Base-by-base conservation (phyloP, 2,329 filamentous ascomycete species). In the Basipetospora chlamydospora region DNA sequence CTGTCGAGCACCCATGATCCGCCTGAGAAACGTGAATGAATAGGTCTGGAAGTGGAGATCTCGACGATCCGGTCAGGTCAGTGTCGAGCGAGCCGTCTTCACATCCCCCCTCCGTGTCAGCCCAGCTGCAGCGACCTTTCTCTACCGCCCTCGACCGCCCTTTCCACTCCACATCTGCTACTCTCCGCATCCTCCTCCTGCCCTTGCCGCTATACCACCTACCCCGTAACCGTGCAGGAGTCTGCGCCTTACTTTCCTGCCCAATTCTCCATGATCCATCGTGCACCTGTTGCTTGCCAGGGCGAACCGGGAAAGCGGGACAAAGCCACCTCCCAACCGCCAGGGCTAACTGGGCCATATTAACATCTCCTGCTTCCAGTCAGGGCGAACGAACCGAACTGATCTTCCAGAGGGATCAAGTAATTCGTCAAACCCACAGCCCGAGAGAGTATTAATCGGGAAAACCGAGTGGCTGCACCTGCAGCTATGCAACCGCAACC, bases 401-500 rank as follows among this genome's bases (percentile, higher is more conserved):
- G 17, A 10, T 7, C 28, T n/a, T 25, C 34, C 17, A 15, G 8
- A 9, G 17, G 12, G 15, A 9, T 18, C 29, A 6, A 2, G 6
- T 13, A 22, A 23, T 12, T 28, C 22, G 15, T 21, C 26, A 8
- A 32, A 26, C 32, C 20, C 35, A 38, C 28, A 25, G 33, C 20
- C 30, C 25, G 22, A 33, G 13, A 21, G 28, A 32, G 21, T 21
- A 36, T 26, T 13, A 38, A 28, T 32, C 33, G n/a, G 18, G 21
- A 33, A 37, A 33, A 32, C 13, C 35, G 29, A 38, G 35, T 38
- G 35, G 35, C 35, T 38, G 35, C 35, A 38, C 30, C 29, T 33
- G 28, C 28, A 38, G 22, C 22, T 33, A 11, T 6, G 22, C 11
- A 6, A 38, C n/a, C 33, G 35, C 35, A 21, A 28, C 8, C 35